phyloP scores from a whole-genome alignment of 2,329 filamentous ascomycete species.

The Penicillium capsulatum region DNA sequence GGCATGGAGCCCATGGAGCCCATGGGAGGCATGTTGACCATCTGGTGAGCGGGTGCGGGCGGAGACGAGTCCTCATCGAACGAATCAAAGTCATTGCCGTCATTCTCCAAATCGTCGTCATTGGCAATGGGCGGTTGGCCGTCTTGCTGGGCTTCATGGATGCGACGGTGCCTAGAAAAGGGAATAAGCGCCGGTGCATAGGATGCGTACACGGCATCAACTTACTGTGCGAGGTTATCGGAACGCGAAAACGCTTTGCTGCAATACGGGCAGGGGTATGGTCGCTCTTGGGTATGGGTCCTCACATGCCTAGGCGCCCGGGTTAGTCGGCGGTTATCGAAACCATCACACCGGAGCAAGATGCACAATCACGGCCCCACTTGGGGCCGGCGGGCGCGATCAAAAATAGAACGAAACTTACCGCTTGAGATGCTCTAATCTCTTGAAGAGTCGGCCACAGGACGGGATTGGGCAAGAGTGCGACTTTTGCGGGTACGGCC shows the following conservation, averaged over 20 bases:
- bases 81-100: conserved; percentile 78
- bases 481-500: conserved; percentile 94
- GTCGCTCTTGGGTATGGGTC: conserved; percentile 98
- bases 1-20: too few species aligned
- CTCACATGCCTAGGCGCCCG: conserved; percentile 78
- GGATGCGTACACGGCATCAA: too few species aligned
- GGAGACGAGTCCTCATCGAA: conserved; percentile 73
- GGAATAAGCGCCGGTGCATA: conserved; percentile 37
- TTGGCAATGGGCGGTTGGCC: conserved; percentile 47
- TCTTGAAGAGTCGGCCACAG: conserved; percentile 95
- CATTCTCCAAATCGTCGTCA: conserved; percentile 83
- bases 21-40: conserved; percentile 34
- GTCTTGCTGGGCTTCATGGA: conserved; percentile 71
- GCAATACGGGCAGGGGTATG: conserved; percentile 95
- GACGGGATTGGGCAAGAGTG: conserved; percentile 99
- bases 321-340: conserved; percentile 51
- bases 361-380: conserved; percentile 21
- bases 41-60: conserved; percentile 29
- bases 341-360: conserved; percentile 38
- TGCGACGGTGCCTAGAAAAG: conserved; percentile 60
- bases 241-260: conserved; percentile 98
- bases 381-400: conserved; percentile 22
- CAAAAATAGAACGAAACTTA: conserved; percentile 52
- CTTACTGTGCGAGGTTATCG: conserved; percentile 97
- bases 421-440: conserved; percentile 98